A percentile compares a stretch with the other conserved stretches of the same genome.
Conservation (phyloP, 176 grass and related monocot genomes). For the Elymus sibiricus region DNA sequence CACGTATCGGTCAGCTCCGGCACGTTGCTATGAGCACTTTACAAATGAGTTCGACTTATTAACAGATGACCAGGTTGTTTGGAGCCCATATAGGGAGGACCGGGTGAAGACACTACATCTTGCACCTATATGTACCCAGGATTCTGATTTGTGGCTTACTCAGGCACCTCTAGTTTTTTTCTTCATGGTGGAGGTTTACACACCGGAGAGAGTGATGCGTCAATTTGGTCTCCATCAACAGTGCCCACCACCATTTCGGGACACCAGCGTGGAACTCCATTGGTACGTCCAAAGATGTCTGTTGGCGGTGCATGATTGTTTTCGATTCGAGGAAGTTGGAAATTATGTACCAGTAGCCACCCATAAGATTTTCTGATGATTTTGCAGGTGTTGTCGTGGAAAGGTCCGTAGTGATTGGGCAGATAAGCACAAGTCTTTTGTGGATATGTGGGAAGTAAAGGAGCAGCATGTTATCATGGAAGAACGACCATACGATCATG, state of each 20-base stretch:
- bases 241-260: conserved; percentile 32
- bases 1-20: conserved; percentile 35
- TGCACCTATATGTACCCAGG: conserved; percentile 41
- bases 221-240: conserved; percentile 37
- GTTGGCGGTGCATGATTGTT: background rate
- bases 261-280: conserved; percentile 35
- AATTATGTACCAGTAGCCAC: background rate
- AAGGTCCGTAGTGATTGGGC: conserved; percentile 40
- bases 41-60: conserved; percentile 43
- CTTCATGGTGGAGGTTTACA: conserved; percentile 42
- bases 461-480: conserved; percentile 30
- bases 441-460: conserved; percentile 35
- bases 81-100: conserved; percentile 36
- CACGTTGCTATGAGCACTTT: conserved; percentile 48
- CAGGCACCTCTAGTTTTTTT: conserved; percentile 41
- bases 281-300: conserved; percentile 17
- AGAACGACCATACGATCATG: conserved; percentile 19
- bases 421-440: conserved; percentile 34
- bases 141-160: conserved; percentile 40
- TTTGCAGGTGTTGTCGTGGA: conserved; percentile 39
- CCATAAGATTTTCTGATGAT: background rate
- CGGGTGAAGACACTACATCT: conserved; percentile 28
- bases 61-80: conserved; percentile 41
- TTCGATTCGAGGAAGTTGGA: background rate
- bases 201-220: conserved; percentile 38